Evolutionary conservation across 2,329 filamentous ascomycete genomes (phyloP).

Genomic region (Periconia macrospinosa): DNA sequence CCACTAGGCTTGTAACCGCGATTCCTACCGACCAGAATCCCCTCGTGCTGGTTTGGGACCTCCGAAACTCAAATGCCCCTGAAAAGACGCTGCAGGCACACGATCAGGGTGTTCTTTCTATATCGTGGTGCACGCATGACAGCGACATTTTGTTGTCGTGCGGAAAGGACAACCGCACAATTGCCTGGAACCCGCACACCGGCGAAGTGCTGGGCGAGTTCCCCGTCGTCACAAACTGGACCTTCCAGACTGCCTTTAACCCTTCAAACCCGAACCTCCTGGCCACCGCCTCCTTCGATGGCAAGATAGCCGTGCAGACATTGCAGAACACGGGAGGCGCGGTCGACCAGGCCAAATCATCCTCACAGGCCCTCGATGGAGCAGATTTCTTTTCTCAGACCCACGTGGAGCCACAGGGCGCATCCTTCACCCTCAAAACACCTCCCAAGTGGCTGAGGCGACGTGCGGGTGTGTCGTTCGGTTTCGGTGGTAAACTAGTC

Average conservation of each 20-base stretch:
- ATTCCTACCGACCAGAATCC: slow-evolving; percentile 88
- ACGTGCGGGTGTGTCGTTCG: slow-evolving; percentile 85
- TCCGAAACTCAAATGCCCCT: slow-evolving; percentile 93
- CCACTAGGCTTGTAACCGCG: slow-evolving; percentile 90
- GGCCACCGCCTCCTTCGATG: slow-evolving; percentile 95
- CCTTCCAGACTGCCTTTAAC: slow-evolving; percentile 92
- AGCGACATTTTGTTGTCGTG: slow-evolving; percentile 86
- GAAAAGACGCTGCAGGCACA: slow-evolving; percentile 89
- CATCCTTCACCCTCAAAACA: slow-evolving; percentile 82
- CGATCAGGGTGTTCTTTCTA: slow-evolving; percentile 86
- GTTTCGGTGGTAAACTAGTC: slow-evolving; percentile 91
- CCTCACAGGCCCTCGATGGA: slow-evolving; percentile 72
- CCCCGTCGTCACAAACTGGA: slow-evolving; percentile 98
- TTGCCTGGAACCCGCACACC: slow-evolving; percentile 95
- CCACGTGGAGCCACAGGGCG: slow-evolving; percentile 86
- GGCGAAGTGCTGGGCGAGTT: slow-evolving; percentile 89
- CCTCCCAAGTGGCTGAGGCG: slow-evolving; percentile 89
- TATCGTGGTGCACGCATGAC: slow-evolving; percentile 95
- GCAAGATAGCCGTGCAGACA: slow-evolving; percentile 91
- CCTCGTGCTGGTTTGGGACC: slow-evolving; percentile 88
- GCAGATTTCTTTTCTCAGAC: slow-evolving; percentile 97
- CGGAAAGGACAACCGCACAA: slow-evolving; percentile 93
- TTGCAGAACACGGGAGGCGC: slow-evolving; percentile 89
- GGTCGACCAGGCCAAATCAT: slow-evolving; percentile 60
- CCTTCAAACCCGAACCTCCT: slow-evolving; percentile 89